These are phyloP conservation scores for Coniferiporia weirii DNA, from an alignment of 1,284 basidiomycete species.

Conservation along the genomic window DNA sequence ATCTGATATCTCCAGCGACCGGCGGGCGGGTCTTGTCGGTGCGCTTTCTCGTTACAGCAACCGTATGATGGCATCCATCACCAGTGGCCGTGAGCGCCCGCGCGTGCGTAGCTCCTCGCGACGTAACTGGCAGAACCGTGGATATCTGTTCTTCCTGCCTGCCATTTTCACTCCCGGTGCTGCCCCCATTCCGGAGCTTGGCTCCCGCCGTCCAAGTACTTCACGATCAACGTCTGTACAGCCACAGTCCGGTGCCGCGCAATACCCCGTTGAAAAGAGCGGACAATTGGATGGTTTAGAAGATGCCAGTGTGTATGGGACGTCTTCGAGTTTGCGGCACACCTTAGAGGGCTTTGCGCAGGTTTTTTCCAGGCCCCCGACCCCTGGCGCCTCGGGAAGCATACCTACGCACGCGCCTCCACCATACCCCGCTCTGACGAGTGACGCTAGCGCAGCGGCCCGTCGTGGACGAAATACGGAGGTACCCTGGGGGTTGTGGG, in stretches of 20 bases:
- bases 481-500: slow-evolving; percentile 15
- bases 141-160: slow-evolving; percentile 75
- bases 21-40: slow-evolving; percentile 34
- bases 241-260: background rate
- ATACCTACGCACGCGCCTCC: slow-evolving; percentile 6
- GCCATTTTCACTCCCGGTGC: slow-evolving; percentile 63
- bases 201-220: slow-evolving; percentile 29
- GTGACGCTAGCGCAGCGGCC: slow-evolving; percentile 10
- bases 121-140: slow-evolving; percentile 41
- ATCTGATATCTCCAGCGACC: slow-evolving; percentile 39
- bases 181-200: slow-evolving; percentile 38
- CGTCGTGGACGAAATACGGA: slow-evolving; percentile 7
- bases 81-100: slow-evolving; percentile 35
- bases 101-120: slow-evolving; percentile 42
- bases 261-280: slow-evolving; percentile 3
- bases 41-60: slow-evolving; percentile 50
- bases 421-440: slow-evolving; percentile 9
- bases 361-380: slow-evolving; percentile 13
- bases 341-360: background rate
- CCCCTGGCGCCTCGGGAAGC: slow-evolving; percentile 8
- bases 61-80: slow-evolving; percentile 44
- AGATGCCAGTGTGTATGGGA: slow-evolving; percentile 12
- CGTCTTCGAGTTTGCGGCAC: slow-evolving; percentile 8
- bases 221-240: slow-evolving; percentile 20
- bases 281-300: slow-evolving; percentile 7